A percentile compares a stretch with the other conserved stretches of the same genome.
Conservation (phyloP, 169 alveolate species). For the Cryptosporidium sp. region DNA sequence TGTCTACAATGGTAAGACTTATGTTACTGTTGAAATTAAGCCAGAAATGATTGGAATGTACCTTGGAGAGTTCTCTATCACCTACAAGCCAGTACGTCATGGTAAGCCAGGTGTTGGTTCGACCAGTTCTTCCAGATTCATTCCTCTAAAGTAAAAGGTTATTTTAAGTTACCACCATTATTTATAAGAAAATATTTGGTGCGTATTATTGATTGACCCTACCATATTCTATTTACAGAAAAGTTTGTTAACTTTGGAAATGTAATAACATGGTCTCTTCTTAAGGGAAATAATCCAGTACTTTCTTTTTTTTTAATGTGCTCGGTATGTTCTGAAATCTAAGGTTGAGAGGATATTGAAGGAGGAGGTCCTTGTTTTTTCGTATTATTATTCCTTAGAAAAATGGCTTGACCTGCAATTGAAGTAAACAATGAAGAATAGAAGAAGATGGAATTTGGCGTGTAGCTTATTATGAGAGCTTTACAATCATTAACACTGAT, state of each 20-base stretch:
- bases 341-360: background rate
- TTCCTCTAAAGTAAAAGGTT: conserved; percentile 89
- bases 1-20: conserved; percentile 97
- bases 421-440: background rate
- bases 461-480: too few species aligned
- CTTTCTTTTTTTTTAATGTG: too few species aligned
- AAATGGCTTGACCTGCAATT: background rate
- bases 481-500: background rate
- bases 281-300: background rate
- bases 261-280: background rate
- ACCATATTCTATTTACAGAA: background rate
- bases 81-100: conserved; percentile 98
- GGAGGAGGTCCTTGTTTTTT: background rate
- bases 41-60: conserved; percentile 99
- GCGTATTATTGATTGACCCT: background rate
- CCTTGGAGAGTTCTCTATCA: conserved; percentile 98
- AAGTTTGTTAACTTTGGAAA: background rate
- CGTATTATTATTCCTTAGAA: background rate
- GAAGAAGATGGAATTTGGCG: background rate
- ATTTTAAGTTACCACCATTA: background rate
- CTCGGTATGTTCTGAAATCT: background rate
- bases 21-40: conserved; percentile 96
- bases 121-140: conserved; percentile 94
- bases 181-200: background rate
- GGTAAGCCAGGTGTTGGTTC: conserved; percentile 99